phyloP scores from a whole-genome alignment of 2,329 filamentous ascomycete genomes.

The Penicillium sp. region DNA sequence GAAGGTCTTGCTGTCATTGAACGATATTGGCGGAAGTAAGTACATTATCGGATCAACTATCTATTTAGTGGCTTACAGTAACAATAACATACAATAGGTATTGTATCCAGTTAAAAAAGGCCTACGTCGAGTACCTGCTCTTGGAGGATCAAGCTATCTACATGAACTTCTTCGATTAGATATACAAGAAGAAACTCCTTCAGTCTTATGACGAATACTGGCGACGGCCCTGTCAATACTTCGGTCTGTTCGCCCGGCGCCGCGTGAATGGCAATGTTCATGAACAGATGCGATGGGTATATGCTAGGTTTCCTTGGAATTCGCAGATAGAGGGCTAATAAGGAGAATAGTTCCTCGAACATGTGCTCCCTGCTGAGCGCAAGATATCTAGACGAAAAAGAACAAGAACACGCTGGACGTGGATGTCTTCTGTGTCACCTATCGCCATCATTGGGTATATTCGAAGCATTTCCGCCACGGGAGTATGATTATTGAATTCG shows the following conservation, averaged over 20 bases:
- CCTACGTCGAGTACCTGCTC: conserved; percentile 31
- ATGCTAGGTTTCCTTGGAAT: conserved; percentile 16
- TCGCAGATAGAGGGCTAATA: conserved; percentile 5
- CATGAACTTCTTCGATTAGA: conserved; percentile 35
- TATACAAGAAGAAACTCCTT: conserved; percentile 29
- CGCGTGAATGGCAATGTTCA: conserved; percentile 24
- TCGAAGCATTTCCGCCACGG: conserved; percentile 26
- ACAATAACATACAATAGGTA: conserved; percentile 26
- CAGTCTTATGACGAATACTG: conserved; percentile 33
- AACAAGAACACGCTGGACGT: conserved; percentile 30
- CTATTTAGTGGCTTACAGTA: conserved; percentile 2
- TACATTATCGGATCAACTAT: background rate
- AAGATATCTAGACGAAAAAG: conserved; percentile 26
- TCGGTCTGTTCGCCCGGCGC: conserved; percentile 28
- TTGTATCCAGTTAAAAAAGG: conserved; percentile 29
- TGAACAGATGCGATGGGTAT: conserved; percentile 33
- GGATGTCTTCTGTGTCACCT: conserved; percentile 28
- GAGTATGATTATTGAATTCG: no score
- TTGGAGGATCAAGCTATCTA: conserved; percentile 30
- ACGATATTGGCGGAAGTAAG: conserved; percentile 18
- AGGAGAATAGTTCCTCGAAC: conserved; percentile 30
- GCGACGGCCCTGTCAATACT: conserved; percentile 28
- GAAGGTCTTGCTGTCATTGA: conserved; percentile 29
- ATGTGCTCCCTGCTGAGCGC: conserved; percentile 24
- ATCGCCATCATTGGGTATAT: conserved; percentile 32